Conservation (phyloP, 495 filamentous ascomycete genomes). For the Diplogelasinospora grovesii region DNA sequence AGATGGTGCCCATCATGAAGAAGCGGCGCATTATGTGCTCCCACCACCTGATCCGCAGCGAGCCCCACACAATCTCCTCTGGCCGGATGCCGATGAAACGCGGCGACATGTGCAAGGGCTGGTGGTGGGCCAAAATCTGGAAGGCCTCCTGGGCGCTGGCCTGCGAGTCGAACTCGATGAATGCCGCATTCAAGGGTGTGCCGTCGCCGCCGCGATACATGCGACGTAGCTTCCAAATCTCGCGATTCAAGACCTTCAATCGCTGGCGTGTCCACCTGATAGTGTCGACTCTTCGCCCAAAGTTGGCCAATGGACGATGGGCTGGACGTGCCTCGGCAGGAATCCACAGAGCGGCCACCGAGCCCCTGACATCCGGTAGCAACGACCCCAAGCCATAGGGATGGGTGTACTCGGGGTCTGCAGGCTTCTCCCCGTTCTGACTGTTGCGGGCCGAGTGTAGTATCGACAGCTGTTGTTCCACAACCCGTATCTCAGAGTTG, state of each 20-base stretch:
- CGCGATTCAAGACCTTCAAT: constrained; percentile 64
- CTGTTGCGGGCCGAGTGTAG: constrained; percentile 6
- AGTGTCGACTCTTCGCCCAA: constrained; percentile 63
- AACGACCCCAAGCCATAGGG: constrained; percentile 35
- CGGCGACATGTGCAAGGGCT: constrained; percentile 75
- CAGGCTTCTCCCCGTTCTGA: constrained; percentile 5
- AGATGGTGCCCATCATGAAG: constrained; percentile 56
- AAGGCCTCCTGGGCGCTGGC: constrained; percentile 74
- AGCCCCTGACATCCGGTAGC: constrained; percentile 48
- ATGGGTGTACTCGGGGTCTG: constrained; percentile 24
- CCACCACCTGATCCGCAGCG: constrained; percentile 76
- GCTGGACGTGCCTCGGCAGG: constrained; percentile 52
- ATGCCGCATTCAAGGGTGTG: constrained; percentile 55
- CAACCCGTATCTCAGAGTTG: constrained; percentile 11
- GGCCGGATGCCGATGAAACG: constrained; percentile 75
- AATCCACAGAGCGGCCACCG: constrained; percentile 71
- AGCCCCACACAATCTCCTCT: constrained; percentile 75
- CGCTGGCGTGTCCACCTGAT: constrained; percentile 77
- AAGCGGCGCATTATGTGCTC: constrained; percentile 64
- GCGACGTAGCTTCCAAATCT: constrained; percentile 56
- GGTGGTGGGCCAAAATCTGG: constrained; percentile 73
- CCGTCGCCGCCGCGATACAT: constrained; percentile 40
- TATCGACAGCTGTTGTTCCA: constrained; percentile 15
- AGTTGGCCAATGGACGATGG: constrained; percentile 41
- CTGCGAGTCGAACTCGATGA: constrained; percentile 76